Evolutionary conservation across 2,329 filamentous ascomycete genomes (phyloP).

Genomic region (Calonectria hawksworthii): DNA sequence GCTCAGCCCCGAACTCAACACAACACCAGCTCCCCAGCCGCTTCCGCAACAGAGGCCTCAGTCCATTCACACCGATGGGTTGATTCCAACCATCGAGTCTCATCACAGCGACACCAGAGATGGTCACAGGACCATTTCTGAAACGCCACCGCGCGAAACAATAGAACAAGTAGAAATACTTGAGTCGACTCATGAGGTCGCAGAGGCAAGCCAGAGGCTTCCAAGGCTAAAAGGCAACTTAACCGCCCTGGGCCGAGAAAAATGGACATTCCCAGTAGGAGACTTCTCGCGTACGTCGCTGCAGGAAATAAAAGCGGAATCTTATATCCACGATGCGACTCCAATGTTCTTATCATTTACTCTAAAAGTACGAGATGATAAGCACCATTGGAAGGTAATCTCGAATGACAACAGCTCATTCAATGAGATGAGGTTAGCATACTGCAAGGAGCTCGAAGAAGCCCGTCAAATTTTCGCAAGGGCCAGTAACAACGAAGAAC

Average conservation of each 20-base stretch:
- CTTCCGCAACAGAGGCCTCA: no score
- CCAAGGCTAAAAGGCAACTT: slow-evolving; percentile 13
- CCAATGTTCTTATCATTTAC: background rate
- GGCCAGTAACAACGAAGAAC: background rate
- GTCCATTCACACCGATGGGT: background rate
- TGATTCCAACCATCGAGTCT: background rate
- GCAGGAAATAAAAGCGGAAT: slow-evolving; percentile 15
- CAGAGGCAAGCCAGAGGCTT: background rate
- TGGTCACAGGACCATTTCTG: background rate
- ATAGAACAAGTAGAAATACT: background rate
- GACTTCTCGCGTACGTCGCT: slow-evolving; percentile 25
- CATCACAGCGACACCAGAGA: background rate
- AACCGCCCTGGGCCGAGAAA: background rate
- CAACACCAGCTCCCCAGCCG: background rate
- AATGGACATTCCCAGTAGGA: background rate
- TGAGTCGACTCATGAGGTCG: background rate
- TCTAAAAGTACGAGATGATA: background rate
- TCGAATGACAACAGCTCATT: background rate
- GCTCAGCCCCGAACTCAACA: background rate
- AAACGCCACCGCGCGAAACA: background rate
- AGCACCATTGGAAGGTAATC: background rate
- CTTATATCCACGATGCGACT: slow-evolving; percentile 13
- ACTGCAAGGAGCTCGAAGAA: background rate
- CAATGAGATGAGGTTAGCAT: background rate
- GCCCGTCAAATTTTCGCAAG: no score